A percentile compares a stretch with the other conserved stretches of the same genome.
Evolutionary conservation across 2,329 filamentous ascomycete genomes (phyloP).

Genomic region (Fusarium sambucinum): DNA sequence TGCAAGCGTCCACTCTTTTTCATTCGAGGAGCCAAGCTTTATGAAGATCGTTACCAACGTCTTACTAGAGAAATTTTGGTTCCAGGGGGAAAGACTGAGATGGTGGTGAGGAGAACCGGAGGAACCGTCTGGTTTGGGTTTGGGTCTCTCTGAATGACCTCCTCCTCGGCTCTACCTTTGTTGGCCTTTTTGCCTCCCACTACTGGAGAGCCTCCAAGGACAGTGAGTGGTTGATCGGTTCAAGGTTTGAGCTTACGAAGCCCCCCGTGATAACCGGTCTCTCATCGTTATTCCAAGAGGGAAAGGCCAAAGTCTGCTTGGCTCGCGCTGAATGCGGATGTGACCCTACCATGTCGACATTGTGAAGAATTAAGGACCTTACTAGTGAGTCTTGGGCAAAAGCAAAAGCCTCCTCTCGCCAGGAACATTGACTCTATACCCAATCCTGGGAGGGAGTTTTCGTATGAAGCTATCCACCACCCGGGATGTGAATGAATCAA

Average conservation of each 20-base stretch:
- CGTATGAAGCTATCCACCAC: constrained; percentile 35
- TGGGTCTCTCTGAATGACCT: constrained; percentile 9
- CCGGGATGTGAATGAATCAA: constrained; percentile 41
- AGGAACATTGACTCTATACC: constrained; percentile 15
- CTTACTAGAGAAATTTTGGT: constrained; percentile 12
- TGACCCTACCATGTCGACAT: constrained; percentile 27
- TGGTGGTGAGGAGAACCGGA: constrained; percentile 17
- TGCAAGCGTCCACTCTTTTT: constrained; percentile 36
- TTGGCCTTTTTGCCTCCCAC: constrained; percentile 40
- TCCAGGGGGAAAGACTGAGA: constrained; percentile 1
- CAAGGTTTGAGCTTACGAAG: constrained; percentile 34
- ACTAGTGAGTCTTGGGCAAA: constrained; percentile 1
- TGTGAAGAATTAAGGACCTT: constrained; percentile 11
- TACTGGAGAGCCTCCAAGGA: background rate
- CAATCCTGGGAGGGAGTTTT: constrained; percentile 35
- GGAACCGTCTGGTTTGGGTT: constrained; percentile 22
- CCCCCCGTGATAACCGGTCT: constrained; percentile 25
- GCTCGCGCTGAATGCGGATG: constrained; percentile 36
- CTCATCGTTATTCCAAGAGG: constrained; percentile 1
- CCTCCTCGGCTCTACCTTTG: constrained; percentile 1
- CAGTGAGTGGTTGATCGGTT: constrained; percentile 20
- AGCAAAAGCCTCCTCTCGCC: constrained; percentile 5
- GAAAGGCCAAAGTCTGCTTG: constrained; percentile 24
- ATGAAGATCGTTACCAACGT: constrained; percentile 30
- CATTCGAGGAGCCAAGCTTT: constrained; percentile 12